Conservation (phyloP, 306 rosid genomes). For the Purshia tridentata region DNA sequence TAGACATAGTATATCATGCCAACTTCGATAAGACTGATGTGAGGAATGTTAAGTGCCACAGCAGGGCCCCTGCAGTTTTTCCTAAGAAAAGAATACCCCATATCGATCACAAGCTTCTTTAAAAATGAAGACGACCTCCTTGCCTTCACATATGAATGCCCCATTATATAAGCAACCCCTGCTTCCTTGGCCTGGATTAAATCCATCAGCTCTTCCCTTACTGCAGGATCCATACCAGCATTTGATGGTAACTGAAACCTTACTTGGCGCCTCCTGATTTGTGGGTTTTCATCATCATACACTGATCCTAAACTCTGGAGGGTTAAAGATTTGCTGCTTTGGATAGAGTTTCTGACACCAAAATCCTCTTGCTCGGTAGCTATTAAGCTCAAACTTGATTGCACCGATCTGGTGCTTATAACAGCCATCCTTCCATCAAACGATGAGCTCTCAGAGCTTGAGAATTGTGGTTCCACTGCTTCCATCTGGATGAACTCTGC, state of each 20-base stretch:
- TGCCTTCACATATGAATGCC: conserved; percentile 86
- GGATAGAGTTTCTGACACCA: conserved; percentile 39
- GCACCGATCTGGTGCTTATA: conserved; percentile 53
- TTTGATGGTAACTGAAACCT: conserved; percentile 62
- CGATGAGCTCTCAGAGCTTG: conserved; percentile 56
- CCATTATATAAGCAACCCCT: conserved; percentile 83
- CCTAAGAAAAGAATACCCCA: conserved; percentile 75
- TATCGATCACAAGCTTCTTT: conserved; percentile 67
- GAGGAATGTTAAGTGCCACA: conserved; percentile 88
- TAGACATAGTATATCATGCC: conserved; percentile 90
- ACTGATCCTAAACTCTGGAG: conserved; percentile 61
- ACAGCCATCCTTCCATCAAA: conserved; percentile 87
- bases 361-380: conserved; percentile 48
- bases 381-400: conserved; percentile 44
- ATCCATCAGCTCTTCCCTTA: conserved; percentile 70
- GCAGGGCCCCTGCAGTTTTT: conserved; percentile 88
- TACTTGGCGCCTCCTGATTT: conserved; percentile 52
- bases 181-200: conserved; percentile 81
- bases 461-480: conserved; percentile 64
- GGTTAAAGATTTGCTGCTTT: conserved; percentile 62
- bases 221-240: conserved; percentile 55
- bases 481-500: conserved; percentile 87
- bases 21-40: conserved; percentile 83
- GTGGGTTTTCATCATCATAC: conserved; percentile 69
- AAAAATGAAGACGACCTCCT: conserved; percentile 68